Conservation (phyloP, 2,329 filamentous ascomycete genomes). For the Curvularia sp. region DNA sequence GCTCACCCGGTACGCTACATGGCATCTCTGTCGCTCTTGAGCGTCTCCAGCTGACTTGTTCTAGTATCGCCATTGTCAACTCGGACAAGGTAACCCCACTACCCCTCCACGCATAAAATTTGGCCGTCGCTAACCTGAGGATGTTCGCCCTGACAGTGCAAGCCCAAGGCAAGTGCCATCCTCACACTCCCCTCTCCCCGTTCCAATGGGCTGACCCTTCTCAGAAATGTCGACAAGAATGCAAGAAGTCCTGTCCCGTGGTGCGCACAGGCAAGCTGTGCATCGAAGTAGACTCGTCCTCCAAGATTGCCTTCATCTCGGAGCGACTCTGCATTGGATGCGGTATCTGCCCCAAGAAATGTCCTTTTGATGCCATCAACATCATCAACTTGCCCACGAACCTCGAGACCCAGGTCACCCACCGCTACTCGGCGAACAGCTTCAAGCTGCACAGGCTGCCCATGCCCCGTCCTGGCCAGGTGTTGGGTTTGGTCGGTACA, state of each 20-base stretch:
- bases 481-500: conserved; percentile 94
- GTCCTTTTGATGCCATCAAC: conserved; percentile 96
- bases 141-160: conserved; percentile 70
- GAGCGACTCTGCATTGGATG: conserved; percentile 96
- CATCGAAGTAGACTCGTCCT: conserved; percentile 88
- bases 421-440: conserved; percentile 98
- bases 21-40: not conserved
- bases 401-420: conserved; percentile 96
- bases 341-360: conserved; percentile 99
- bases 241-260: conserved; percentile 98
- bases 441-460: conserved; percentile 98
- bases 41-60: conserved; percentile 25
- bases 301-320: conserved; percentile 97
- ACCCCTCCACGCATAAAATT: conserved; percentile 52
- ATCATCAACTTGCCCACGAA: conserved; percentile 99
- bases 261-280: conserved; percentile 97
- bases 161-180: conserved; percentile 72
- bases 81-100: conserved; percentile 81
- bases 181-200: conserved; percentile 22
- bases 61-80: conserved; percentile 95
- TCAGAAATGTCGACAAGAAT: conserved; percentile 98
- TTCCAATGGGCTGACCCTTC: conserved; percentile 22
- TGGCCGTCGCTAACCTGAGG: conserved; percentile 42
- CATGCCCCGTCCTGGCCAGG: conserved; percentile 93
- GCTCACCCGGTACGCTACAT: conserved; percentile 79